A percentile compares a stretch with the other conserved stretches of the same genome.
phyloP scores from a whole-genome alignment of 768 basidiomycete species.

The Scleroderma citrinum region DNA sequence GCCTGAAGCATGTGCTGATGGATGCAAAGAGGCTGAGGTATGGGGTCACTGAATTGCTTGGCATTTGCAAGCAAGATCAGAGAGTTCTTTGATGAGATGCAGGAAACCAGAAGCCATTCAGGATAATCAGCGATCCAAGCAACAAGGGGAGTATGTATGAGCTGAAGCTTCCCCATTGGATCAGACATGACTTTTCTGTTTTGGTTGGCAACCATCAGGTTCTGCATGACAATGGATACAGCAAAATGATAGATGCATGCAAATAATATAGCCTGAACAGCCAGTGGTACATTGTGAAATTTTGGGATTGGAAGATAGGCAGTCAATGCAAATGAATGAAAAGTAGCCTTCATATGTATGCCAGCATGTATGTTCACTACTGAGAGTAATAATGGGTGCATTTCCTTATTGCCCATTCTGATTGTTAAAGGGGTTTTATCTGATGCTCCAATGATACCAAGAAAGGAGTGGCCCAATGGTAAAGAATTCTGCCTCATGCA shows the following conservation, averaged over 20 bases:
- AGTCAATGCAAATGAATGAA: constrained; percentile 22
- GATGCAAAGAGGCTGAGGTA: no score
- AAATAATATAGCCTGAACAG: constrained; percentile 23
- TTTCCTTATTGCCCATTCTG: constrained; percentile 25
- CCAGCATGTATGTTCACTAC: constrained; percentile 29
- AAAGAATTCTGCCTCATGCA: background rate
- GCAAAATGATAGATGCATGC: constrained; percentile 22
- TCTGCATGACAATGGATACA: constrained; percentile 25
- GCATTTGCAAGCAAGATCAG: constrained; percentile 9
- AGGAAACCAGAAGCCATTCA: constrained; percentile 11
- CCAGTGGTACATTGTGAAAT: constrained; percentile 17
- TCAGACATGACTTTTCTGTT: constrained; percentile 26
- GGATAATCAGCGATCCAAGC: constrained; percentile 16
- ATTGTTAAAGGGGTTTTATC: constrained; percentile 31
- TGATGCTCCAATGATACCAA: constrained; percentile 26
- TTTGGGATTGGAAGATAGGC: constrained; percentile 29
- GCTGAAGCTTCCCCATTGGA: constrained; percentile 3
- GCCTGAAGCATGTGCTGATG: no score
- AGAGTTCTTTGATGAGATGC: constrained; percentile 8
- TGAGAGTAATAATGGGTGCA: constrained; percentile 27
- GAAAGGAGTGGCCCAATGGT: constrained; percentile 20
- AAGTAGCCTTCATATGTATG: constrained; percentile 27
- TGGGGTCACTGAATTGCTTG: constrained; percentile 14
- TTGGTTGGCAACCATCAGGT: constrained; percentile 24
- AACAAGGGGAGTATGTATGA: constrained; percentile 10